Conservation (phyloP, 2,329 filamentous ascomycete species). For the Domatiomyces globalis region DNA sequence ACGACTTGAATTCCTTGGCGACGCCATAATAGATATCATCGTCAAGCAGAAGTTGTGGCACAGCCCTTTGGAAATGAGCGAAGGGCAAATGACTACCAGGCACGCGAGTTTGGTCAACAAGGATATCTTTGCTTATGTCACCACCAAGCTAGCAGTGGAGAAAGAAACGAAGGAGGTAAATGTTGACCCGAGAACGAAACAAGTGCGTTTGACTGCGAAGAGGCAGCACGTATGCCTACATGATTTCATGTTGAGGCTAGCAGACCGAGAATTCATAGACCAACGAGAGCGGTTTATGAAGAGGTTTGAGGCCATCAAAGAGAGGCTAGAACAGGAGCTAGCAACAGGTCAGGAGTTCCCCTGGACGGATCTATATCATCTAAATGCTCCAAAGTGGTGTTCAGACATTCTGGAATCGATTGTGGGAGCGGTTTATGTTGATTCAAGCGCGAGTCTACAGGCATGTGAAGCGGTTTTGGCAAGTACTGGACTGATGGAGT, state of each 20-base stretch:
- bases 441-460: constrained; percentile 49
- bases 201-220: constrained; percentile 18
- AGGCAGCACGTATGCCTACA: constrained; percentile 5
- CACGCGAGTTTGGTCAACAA: constrained; percentile 67
- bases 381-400: constrained; percentile 61
- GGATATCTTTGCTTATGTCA: constrained; percentile 62
- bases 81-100: constrained; percentile 58
- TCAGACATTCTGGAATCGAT: constrained; percentile 72
- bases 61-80: constrained; percentile 26
- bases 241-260: constrained; percentile 9
- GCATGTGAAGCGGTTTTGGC: constrained; percentile 48
- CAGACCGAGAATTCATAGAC: neutral
- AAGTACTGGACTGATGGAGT: constrained; percentile 43
- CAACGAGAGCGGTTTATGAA: constrained; percentile 5
- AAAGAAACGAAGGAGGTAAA: constrained; percentile 4
- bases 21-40: constrained; percentile 68
- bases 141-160: constrained; percentile 1
- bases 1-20: constrained; percentile 75
- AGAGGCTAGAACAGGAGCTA: constrained; percentile 39
- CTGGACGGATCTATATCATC: constrained; percentile 55
- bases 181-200: constrained; percentile 20
- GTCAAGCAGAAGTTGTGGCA: constrained; percentile 46
- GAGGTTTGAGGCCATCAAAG: constrained; percentile 35
- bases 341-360: constrained; percentile 46
- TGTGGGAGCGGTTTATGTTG: constrained; percentile 71